phyloP scores from a whole-genome alignment of 129 eudicot genomes.

The Chrysanthemum makinoi region DNA sequence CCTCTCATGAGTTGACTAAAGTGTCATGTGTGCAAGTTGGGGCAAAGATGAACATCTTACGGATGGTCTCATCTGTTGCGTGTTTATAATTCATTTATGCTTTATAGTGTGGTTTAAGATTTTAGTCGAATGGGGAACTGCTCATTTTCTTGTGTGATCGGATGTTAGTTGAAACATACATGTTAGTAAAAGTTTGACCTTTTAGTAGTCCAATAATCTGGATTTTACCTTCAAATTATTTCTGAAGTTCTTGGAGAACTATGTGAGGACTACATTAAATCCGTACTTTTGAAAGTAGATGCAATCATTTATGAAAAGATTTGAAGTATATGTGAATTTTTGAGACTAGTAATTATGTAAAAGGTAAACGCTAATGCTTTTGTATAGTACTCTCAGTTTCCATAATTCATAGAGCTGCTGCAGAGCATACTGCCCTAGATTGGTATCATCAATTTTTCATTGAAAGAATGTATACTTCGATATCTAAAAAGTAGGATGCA shows the following conservation, averaged over 20 bases:
- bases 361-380: too few species aligned
- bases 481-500: too few species aligned
- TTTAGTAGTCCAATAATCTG: not conserved
- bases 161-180: not conserved
- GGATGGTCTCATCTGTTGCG: not conserved
- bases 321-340: not conserved
- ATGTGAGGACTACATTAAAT: not conserved
- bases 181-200: not conserved
- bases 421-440: too few species aligned
- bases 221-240: not conserved
- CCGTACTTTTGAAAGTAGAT: too few species aligned
- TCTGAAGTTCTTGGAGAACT: not conserved
- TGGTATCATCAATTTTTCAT: too few species aligned
- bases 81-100: not conserved
- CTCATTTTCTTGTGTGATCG: too few species aligned
- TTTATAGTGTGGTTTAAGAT: not conserved
- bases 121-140: too few species aligned
- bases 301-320: not conserved
- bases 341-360: too few species aligned
- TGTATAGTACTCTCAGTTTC: too few species aligned
- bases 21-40: not conserved
- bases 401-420: too few species aligned
- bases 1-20: not conserved
- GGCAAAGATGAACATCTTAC: not conserved
- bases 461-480: too few species aligned